Base-by-base conservation (phyloP, 352 stramenopile genomes). In the Phytopythium helicoides region DNA sequence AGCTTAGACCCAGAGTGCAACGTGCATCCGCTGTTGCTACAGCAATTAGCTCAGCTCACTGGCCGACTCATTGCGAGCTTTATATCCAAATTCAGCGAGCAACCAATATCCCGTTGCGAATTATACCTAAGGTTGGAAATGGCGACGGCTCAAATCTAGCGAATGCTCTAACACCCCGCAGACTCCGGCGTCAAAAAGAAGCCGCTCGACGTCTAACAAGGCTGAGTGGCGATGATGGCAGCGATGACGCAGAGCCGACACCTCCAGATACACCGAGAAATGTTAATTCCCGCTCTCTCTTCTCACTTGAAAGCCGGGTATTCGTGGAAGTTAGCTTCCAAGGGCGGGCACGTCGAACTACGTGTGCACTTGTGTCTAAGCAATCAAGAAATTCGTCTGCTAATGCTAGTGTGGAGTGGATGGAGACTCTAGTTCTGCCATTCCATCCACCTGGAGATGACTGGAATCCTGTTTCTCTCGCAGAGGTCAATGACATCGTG, bases 381-480 rank as follows among this genome's bases (percentile, higher is more conserved):
- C 46, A 48, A 52, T 64, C 21, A 61, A 40, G 16, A 53, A 41
- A 41, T 65, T 19, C 41, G 34, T 52, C n/a, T 14, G 35, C 35
- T 51, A 59, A 55, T 14, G 64, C 66, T 0, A 70, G 81, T 14
- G 86, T 92, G 2, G 71, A 87, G 58, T 98, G 93, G 93, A 97
- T 98, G 69, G 83, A 98, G 63, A 97, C 91, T 7, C 34, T 98
- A 9, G 64, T 76, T 12, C 41, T 98, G 34, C 86, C 94, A 15
- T 97, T 98, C 59, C 71, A 71, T 28, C 73, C 89, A 9, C 84
- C 83, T 12, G 68, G 82, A 33, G 73, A 89, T 52, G 87, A 97
- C 58, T 96, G 81, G 73, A 94, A 72, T 8, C 76, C 87, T 2
- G 71, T 74, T 15, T 73, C 72, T 11, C 76, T 97, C 16, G 61